phyloP scores from a whole-genome alignment of 2,329 filamentous ascomycete species.

The Fusarium newnesense region DNA sequence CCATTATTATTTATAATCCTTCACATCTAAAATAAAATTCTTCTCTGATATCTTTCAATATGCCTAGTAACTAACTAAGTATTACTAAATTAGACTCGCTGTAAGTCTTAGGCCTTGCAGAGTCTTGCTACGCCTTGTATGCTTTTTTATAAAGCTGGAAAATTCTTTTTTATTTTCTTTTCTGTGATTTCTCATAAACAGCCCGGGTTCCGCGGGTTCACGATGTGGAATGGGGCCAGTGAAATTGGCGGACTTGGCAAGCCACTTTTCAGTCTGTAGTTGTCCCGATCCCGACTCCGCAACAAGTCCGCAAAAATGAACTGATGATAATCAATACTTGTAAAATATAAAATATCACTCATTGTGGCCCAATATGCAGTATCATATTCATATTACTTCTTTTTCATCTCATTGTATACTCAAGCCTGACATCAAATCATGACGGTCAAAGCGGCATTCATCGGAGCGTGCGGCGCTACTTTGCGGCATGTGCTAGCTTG shows the following conservation, averaged over 20 bases:
- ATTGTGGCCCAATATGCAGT: accelerated
- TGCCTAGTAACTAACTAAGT: too few relatives aligned
- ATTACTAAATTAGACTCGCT: too few relatives aligned
- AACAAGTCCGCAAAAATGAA: not conserved
- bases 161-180: not conserved
- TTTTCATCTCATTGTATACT: too few relatives aligned
- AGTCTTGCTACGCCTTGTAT: not conserved
- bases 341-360: not conserved
- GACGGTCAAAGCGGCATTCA: not conserved
- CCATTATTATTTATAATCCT: too few relatives aligned
- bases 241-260: not conserved
- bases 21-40: too few relatives aligned
- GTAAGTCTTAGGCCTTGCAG: not conserved
- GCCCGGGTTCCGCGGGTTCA: not conserved
- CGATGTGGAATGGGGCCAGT: not conserved
- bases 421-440: not conserved
- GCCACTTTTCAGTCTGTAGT: not conserved
- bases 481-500: not conserved
- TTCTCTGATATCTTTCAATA: too few relatives aligned
- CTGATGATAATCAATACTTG: not conserved
- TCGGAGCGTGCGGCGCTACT: not conserved
- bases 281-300: not conserved
- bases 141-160: not conserved
- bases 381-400: not conserved
- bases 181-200: not conserved